Conservation (phyloP, 495 filamentous ascomycete species). For the Xylaria palmicola region DNA sequence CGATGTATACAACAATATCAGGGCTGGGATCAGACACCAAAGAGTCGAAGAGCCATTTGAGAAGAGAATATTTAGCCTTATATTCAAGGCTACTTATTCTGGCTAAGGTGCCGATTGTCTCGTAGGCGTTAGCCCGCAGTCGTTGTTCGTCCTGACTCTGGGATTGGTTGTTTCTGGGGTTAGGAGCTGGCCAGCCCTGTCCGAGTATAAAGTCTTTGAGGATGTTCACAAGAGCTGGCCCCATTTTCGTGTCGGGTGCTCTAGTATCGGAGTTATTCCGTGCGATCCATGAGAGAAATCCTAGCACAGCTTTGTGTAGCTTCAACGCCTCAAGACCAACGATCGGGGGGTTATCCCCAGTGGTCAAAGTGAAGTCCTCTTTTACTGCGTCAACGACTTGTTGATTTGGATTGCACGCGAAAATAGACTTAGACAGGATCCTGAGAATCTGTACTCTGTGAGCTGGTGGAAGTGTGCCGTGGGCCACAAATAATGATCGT, state of each 20-base stretch:
- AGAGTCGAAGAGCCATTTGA: constrained; percentile 77
- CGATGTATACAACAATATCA: constrained; percentile 78
- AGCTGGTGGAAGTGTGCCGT: constrained; percentile 66
- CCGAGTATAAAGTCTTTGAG: constrained; percentile 72
- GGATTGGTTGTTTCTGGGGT: constrained; percentile 30
- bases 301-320: constrained; percentile 79
- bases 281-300: constrained; percentile 84
- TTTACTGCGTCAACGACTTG: constrained; percentile 69
- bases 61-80: constrained; percentile 54
- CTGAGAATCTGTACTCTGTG: constrained; percentile 73
- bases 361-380: constrained; percentile 52
- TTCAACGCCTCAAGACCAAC: constrained; percentile 69
- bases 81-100: constrained; percentile 50
- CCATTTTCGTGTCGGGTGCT: constrained; percentile 58
- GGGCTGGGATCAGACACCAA: constrained; percentile 77
- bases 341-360: constrained; percentile 32
- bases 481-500: constrained; percentile 63
- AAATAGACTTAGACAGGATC: constrained; percentile 73
- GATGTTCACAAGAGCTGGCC: constrained; percentile 66
- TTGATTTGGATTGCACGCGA: constrained; percentile 59
- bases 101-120: constrained; percentile 80
- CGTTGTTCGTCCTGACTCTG: constrained; percentile 59
- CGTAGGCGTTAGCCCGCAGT: constrained; percentile 74
- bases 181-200: constrained; percentile 78
- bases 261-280: constrained; percentile 60